Evolutionary conservation across 352 stramenopile genomes (phyloP).

Genomic region (Phytophthora constricta): DNA sequence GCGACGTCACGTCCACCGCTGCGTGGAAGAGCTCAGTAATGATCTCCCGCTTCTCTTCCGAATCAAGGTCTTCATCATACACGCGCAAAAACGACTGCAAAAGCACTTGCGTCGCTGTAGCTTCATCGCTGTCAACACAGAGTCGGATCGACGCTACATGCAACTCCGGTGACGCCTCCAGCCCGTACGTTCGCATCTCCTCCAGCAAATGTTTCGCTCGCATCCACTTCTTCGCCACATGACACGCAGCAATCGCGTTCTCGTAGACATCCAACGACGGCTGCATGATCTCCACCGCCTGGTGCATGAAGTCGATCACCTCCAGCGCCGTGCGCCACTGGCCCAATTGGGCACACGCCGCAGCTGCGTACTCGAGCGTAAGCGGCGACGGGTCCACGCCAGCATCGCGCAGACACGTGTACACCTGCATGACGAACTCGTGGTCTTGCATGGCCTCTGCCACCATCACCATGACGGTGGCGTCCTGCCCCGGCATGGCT

Average conservation of each 20-base stretch:
- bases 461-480: conserved; percentile 83
- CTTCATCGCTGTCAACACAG: conserved; percentile 55
- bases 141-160: conserved; percentile 59
- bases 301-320: conserved; percentile 76
- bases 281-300: conserved; percentile 72
- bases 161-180: conserved; percentile 63
- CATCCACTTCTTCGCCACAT: conserved; percentile 68
- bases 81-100: conserved; percentile 49
- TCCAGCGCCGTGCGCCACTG: conserved; percentile 63
- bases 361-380: conserved; percentile 69
- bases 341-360: conserved; percentile 60
- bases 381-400: conserved; percentile 68
- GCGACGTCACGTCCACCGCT: conserved; percentile 47
- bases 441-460: conserved; percentile 63
- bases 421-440: conserved; percentile 66
- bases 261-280: conserved; percentile 75
- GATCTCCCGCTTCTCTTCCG: conserved; percentile 46
- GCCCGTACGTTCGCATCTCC: conserved; percentile 56
- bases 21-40: conserved; percentile 51
- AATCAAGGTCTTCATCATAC: conserved; percentile 46
- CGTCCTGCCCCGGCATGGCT: conserved; percentile 72
- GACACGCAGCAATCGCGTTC: conserved; percentile 67
- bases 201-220: conserved; percentile 72
- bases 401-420: conserved; percentile 58
- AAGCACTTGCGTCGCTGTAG: conserved; percentile 59